Base-by-base conservation (phyloP, 1,284 basidiomycete species). In the Neonothopanus nambi region DNA sequence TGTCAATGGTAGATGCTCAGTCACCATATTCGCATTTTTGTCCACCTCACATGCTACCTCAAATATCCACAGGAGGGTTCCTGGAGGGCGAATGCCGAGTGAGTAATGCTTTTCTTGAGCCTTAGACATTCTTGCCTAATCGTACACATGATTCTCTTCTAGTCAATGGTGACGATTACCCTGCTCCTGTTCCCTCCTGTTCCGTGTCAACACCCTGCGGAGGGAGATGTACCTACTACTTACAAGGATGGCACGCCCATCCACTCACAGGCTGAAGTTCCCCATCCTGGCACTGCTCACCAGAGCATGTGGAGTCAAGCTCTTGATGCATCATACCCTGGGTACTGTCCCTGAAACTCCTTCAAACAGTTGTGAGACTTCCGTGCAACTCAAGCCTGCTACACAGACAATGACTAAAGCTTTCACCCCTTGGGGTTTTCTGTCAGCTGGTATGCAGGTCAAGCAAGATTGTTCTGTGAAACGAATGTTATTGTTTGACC, bases 381-480 rank as follows among this genome's bases (percentile, higher is more conserved):
- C 95, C 64, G 83, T 96, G 44, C 88, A 92, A 64, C 75, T 95
- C 36, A 93, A 95, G 54, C 79, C 84, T 28, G 72, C 84, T 0
- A 78, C 84, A 11, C 82, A 86, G 40, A 84, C 84, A 20, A 86
- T 95, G 77, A 95, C 92, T 6, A 95, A 95, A 67, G 92, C 93
- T 2, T 97, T 97, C 68, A 89, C 91, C 0, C 93, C 95, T 3
- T 94, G 97, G 59, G 96, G 96, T 8, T 75, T 99, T 12, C 82
- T 99, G 37, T 95, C 94, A 57, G 93, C 94, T 41, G 96, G 95
- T 30, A 80, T 98, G 61, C 92, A 96, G 66, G 95, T 98, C 69
- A 95, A 94, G 70, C 87, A 95, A 64, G 95, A 97, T 66, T 85
- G 95, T 41, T 96, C 93, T 21, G 96, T 96, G 9, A 96, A 95